Evolutionary conservation across 2,329 filamentous ascomycete genomes (phyloP), one percentile per base, ranked within the genome.

Genomic region (Dactylellina drechsleri): DNA sequence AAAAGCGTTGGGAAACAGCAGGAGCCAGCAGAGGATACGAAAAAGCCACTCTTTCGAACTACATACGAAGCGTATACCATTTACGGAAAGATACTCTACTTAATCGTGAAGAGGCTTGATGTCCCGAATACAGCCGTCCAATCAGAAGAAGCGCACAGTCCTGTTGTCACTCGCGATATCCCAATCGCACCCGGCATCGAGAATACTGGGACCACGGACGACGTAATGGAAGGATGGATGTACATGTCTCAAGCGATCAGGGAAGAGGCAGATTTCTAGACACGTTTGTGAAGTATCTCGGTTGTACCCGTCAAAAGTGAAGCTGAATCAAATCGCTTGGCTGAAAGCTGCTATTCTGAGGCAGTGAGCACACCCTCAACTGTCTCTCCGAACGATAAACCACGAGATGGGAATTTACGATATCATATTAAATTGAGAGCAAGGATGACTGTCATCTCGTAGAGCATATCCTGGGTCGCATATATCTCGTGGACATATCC

Each of bases 31-130:
- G 89, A 91, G 68, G 91, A 96, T 80, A 96, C 97, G 83, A 97
- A 99, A 84, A 98, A 97, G 82, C 83, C 96, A 79, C 88, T 87
- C 18, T 87, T 97, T 84, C 90, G 91, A 76, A 95, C 94, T 26
- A 90, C 89, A 13, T 99, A 98, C 82, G 93, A 98, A 80, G 94
- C 95, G 7, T 98, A 98, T 83, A 92, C 91, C 79, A 97, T 99
- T 80, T 96, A 97, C 83, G 93, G 95, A 10, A 91, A 92, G 78
- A 92, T 97, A 54, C 85, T 99, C 26, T 98, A 93, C 82, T 85
- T 99, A 71, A 91, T 99, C 7, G 90, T 99, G 80, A 90, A 89
- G 82, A 74, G 60, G 47, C 31, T 74, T 18, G 62, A 74, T 54
- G n/a, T 49, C 23, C 62, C 62, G 40, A 36, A 57, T n/a, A 41